Evolutionary conservation across 2,329 filamentous ascomycete species (phyloP), one percentile per base, ranked within the genome.

Genomic region (Dothideomycetes sp.): DNA sequence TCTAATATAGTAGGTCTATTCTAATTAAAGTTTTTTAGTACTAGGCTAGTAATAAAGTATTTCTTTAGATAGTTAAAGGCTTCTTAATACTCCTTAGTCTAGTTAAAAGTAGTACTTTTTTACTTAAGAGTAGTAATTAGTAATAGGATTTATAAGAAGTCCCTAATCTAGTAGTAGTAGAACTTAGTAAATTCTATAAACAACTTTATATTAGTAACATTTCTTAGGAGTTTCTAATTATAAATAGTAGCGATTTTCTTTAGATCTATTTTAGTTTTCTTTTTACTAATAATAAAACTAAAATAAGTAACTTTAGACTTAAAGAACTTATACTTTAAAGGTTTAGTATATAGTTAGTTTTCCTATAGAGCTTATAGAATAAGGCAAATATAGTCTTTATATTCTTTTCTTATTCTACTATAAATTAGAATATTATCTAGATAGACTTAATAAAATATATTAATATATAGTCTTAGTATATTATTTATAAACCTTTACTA

Each of bases 401-500:
- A 6, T 23, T 42, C 23, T 30, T 42, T 30, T n/a, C 16, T 16
- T 5, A 16, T 28, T 30, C 15, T 20, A 20, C 22, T 28, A 30
- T 35, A 42, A 13, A 42, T 42, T 19, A 42, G 22, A 12, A 42
- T 35, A 19, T 42, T 13, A 24, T 42, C 22, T 22, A 36, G 16
- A 24, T 42, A 36, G 3, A 23, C 32, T 22, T 25, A 29, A n/a
- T 20, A 34, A 16, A 42, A 42, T 16, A 28, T 8, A 16, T 35
- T 23, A 11, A 42, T 17, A 17, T 42, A 36, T 8, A n/a, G 20
- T 35, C 28, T n/a, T 11, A 42, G 17, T 11, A 30, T 29, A 11
- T 35, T 20, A 19, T 44, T 44, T 8, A 44, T 44, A 23, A 24
- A 37, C 31, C 18, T 38, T 45, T 33, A 15, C 27, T 38, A 42